Evolutionary conservation across 2,329 filamentous ascomycete species (phyloP), one percentile per base, ranked within the genome.

Genomic region (Clonostachys solani): DNA sequence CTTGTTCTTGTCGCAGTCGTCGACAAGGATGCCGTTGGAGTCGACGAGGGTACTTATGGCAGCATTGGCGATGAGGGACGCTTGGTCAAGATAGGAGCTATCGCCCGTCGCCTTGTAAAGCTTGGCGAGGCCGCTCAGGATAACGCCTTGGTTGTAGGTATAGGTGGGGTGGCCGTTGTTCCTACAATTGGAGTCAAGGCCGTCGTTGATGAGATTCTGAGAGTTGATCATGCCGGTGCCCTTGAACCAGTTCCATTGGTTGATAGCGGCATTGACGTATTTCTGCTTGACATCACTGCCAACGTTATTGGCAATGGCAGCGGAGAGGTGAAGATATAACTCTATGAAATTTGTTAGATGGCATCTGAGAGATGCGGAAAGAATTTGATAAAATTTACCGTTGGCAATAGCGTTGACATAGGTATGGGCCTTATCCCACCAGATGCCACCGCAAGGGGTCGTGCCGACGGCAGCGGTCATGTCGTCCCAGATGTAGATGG

Each of bases 121-220:
- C 58, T 81, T 77, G 19, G 75, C 71, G 2, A 81, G 64, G 6
- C 42, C 50, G 9, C 50, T 48, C 4, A 52, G 13, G 23, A 52
- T 44, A 36, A 80, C 75, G 42, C 78, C 78, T 58, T 81, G 77
- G 60, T 81, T 81, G 62, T 81, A 81, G 4, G 74, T 74, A 62
- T 75, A 80, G 10, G 60, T 61, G 12, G 38, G 17, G 4, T 62
- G 63, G 50, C 40, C 40, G 23, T 42, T 34, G n/a, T 42, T 47
- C 17, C 72, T 60, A 50, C 68, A 68, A 6, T 63, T 59, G 6
- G 62, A 62, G 7, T 37, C 57, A 36, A 81, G 67, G n/a, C 77
- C 77, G 52, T 81, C 77, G 53, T 79, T 79, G 59, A 80, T 67
- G 18, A 76, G 63, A 47, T 67, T 65, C 17, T 75, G 56, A 19